phyloP scores from a whole-genome alignment of 495 filamentous ascomycete genomes.

The Penicillium subrubescens region DNA sequence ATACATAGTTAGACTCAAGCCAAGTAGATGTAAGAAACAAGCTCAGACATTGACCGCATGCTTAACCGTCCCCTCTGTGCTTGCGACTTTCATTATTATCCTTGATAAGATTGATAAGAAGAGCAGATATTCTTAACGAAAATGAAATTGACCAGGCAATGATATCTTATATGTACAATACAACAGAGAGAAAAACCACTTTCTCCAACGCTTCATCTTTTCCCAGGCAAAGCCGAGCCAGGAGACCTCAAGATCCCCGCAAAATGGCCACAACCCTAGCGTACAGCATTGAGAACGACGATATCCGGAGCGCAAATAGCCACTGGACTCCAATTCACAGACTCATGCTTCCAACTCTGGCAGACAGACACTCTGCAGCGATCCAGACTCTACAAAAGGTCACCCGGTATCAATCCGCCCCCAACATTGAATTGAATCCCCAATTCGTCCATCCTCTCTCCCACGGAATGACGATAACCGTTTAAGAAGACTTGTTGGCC shows the following conservation, averaged over 20 bases:
- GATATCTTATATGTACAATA: slow-evolving; percentile 34
- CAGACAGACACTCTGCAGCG: background rate
- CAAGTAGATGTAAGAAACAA: background rate
- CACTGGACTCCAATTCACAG: background rate
- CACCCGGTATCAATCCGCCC: background rate
- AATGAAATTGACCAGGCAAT: slow-evolving; percentile 30
- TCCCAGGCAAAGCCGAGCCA: background rate
- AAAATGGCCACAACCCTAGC: background rate
- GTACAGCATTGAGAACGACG: background rate
- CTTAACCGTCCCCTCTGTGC: background rate
- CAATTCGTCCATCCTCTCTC: background rate
- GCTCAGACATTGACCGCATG: background rate
- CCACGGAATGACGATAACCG: background rate
- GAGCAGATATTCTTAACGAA: slow-evolving; percentile 5
- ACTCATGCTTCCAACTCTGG: background rate
- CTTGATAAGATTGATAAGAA: background rate
- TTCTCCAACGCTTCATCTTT: slow-evolving; percentile 5
- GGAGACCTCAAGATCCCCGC: background rate
- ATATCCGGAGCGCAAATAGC: background rate
- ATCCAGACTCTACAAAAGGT: background rate
- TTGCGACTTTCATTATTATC: too few species aligned
- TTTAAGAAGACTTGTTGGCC: slow-evolving; percentile 16
- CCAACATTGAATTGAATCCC: background rate
- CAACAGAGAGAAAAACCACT: slow-evolving; percentile 16
- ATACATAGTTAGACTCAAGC: background rate